phyloP scores from a whole-genome alignment of 2,329 filamentous ascomycete genomes.

The Colletotrichum brevisporum region DNA sequence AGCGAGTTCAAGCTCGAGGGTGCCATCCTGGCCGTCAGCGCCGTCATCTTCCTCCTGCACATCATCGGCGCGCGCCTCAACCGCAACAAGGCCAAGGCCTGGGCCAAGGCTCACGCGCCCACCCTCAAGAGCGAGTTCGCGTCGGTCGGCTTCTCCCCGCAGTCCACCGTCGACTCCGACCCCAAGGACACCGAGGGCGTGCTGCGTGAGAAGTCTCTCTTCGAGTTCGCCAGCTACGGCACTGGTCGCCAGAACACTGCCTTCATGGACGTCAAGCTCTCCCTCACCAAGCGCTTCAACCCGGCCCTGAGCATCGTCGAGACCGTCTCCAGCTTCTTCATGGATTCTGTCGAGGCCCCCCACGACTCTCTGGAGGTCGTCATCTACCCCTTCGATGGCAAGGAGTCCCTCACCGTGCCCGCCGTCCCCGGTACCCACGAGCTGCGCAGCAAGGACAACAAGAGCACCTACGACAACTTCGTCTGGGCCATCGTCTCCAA shows the following conservation, averaged over 20 bases:
- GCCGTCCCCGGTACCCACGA: constrained; percentile 72
- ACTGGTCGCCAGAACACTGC: constrained; percentile 94
- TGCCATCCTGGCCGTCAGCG: constrained; percentile 81
- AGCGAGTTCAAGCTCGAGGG: constrained; percentile 92
- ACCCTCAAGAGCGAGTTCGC: constrained; percentile 86
- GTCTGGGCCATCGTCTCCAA: constrained; percentile 98
- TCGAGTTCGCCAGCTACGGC: constrained; percentile 89
- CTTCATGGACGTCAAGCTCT: constrained; percentile 88
- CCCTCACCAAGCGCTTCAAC: constrained; percentile 89
- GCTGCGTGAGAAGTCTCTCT: constrained; percentile 88
- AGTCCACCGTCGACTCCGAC: constrained; percentile 63
- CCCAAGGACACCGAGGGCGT: constrained; percentile 59
- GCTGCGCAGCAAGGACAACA: constrained; percentile 68
- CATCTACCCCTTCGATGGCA: constrained; percentile 92
- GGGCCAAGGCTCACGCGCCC: constrained; percentile 82
- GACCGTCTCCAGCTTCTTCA: constrained; percentile 78
- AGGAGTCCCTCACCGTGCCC: constrained; percentile 84
- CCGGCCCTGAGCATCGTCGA: constrained; percentile 76
- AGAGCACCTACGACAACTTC: constrained; percentile 87
- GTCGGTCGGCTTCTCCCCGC: constrained; percentile 82
- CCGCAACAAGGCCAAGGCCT: constrained; percentile 82
- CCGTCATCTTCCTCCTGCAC: constrained; percentile 83
- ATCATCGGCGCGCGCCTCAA: constrained; percentile 86
- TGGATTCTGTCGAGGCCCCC: constrained; percentile 80
- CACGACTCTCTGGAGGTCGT: constrained; percentile 82